Base-by-base conservation (phyloP, 2,329 filamentous ascomycete genomes). In the Xylaria sp. region DNA sequence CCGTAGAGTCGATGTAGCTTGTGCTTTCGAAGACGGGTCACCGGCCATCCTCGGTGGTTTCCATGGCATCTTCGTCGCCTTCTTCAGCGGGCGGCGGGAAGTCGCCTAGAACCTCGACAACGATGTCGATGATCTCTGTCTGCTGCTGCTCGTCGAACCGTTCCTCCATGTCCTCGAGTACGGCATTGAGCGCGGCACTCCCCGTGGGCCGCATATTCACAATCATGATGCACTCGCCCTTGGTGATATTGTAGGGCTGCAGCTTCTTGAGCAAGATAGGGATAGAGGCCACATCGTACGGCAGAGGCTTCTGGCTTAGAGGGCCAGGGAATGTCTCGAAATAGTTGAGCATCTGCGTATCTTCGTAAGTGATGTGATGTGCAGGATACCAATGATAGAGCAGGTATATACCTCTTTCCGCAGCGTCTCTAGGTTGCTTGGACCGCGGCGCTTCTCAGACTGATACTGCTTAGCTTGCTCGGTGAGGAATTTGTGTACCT, bases 171-270 rank as follows among this genome's bases (percentile, higher is more conserved):
- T 92, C 89, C 78, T 92, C 89, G 40, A 92, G 82, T 59, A 91
- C 83, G 18, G 87, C 87, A 74, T 90, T 90, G 72, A 92, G 82
- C 54, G 86, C 84, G 3, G 86, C 85, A 35, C 84, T 81, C 32
- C 83, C 86, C 25, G 83, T 82, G 0, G 90, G 90, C 12, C 90
- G 85, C 51, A 91, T 80, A 76, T 92, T 92, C 73, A 92, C 78
- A 57, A 92, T 86, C 87, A 91, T 91, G 75, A 92, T 81, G 63
- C 90, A 80, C 79, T 92, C 90, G 63, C 88, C 88, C 81, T 92
- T 92, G 79, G 87, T 87, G 64, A 92, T 83, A 54, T 88, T 84
- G 78, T 86, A 91, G 0, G 82, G 82, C 12, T 84, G 83, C 59
- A 92, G 81, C 27, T 81, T 82, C 74, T 86, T 80, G 48, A 92